These are phyloP conservation scores for Eucalyptus urophylla DNA, from an alignment of 345 rosid species.

Conservation along the genomic window DNA sequence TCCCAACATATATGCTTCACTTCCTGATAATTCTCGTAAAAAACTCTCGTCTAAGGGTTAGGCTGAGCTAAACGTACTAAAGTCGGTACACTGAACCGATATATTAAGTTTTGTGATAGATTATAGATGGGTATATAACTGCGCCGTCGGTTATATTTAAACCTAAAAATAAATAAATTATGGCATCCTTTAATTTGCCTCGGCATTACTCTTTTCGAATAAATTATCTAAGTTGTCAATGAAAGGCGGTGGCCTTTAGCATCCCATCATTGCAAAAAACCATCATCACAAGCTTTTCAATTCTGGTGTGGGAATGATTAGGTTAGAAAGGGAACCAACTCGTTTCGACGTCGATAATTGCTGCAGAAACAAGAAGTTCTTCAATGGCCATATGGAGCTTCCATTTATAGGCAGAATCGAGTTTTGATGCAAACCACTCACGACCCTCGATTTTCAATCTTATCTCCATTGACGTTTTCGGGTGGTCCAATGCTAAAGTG, in stretches of 20 bases:
- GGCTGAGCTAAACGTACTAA: not conserved
- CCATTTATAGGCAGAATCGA: not conserved
- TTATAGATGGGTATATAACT: not conserved
- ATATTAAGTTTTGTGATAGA: not conserved
- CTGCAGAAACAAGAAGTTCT: not conserved
- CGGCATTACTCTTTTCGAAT: not conserved
- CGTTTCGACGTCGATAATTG: not conserved
- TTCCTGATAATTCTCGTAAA: not conserved
- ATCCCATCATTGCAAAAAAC: not conserved
- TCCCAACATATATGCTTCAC: not conserved
- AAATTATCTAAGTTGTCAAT: not conserved
- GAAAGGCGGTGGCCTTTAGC: not conserved
- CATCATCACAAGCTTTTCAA: not conserved
- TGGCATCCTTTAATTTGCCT: not conserved
- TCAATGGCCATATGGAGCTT: not conserved
- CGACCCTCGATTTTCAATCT: not conserved
- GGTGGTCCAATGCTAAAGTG: not conserved
- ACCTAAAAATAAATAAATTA: not conserved
- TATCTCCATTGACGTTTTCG: not conserved
- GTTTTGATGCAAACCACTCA: not conserved
- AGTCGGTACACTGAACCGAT: not conserved
- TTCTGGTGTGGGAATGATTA: not conserved
- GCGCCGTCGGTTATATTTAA: not conserved
- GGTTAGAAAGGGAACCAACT: not conserved
- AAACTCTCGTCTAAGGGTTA: not conserved